A percentile compares a stretch with the other conserved stretches of the same genome.
Conservation (phyloP, 495 filamentous ascomycete species). For the Letharia columbiana region DNA sequence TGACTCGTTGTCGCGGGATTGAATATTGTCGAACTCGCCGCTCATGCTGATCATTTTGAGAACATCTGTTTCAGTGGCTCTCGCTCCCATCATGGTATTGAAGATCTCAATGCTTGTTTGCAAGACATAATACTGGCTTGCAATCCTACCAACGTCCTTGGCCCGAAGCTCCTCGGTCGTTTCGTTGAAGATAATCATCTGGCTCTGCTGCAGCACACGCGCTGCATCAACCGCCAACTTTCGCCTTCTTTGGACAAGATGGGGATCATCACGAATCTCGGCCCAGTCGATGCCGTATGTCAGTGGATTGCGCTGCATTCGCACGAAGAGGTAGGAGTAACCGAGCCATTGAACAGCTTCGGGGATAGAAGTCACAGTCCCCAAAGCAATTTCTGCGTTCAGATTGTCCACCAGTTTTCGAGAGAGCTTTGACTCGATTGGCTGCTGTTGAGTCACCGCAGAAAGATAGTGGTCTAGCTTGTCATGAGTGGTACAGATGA, state of each 20-base stretch:
- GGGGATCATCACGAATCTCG: conserved; percentile 81
- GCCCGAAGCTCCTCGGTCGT: conserved; percentile 78
- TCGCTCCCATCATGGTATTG: conserved; percentile 79
- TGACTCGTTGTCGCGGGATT: conserved; percentile 77
- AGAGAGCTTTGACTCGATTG: conserved; percentile 91
- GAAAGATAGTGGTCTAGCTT: conserved; percentile 86
- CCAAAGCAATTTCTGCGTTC: conserved; percentile 89
- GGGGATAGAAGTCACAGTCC: conserved; percentile 88
- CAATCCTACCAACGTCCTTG: conserved; percentile 93
- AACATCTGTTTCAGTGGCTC: conserved; percentile 77
- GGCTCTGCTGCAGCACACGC: conserved; percentile 71
- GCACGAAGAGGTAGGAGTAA: conserved; percentile 94
- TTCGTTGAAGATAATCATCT: conserved; percentile 99
- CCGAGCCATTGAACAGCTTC: conserved; percentile 96
- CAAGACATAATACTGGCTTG: conserved; percentile 92
- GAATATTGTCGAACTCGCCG: conserved; percentile 95
- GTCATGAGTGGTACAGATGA: conserved; percentile 92
- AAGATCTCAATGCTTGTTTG: conserved; percentile 92
- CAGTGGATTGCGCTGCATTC: conserved; percentile 86
- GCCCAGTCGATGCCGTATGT: conserved; percentile 93
- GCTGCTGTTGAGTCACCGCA: conserved; percentile 89
- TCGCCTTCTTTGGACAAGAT: conserved; percentile 69
- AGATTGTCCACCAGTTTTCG: conserved; percentile 88
- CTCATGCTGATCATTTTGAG: conserved; percentile 92
- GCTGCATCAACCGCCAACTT: conserved; percentile 84